phyloP scores from a whole-genome alignment of 768 basidiomycete genomes.

The Suillus bovinus region DNA sequence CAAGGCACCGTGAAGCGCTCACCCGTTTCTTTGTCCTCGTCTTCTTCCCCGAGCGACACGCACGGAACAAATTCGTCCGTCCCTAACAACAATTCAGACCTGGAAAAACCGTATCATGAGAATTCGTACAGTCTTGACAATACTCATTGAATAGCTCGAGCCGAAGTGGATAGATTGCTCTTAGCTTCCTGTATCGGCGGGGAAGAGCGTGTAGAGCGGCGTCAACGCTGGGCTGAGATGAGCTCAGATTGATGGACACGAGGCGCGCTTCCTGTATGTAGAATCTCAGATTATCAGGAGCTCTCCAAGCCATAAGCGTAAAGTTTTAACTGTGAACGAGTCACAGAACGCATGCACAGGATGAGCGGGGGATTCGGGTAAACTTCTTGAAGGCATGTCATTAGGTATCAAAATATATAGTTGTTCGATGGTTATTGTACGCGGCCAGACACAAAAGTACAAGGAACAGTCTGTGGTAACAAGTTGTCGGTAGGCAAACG shows the following conservation, averaged over 20 bases:
- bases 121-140: background rate
- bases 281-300: slow-evolving; percentile 43
- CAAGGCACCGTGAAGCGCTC: slow-evolving; percentile 47
- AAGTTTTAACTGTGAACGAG: slow-evolving; percentile 1
- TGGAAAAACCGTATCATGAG: background rate
- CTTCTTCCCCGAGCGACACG: slow-evolving; percentile 34
- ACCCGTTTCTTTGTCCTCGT: slow-evolving; percentile 40
- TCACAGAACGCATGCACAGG: background rate
- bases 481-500: background rate
- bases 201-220: slow-evolving; percentile 38
- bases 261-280: slow-evolving; percentile 50
- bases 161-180: slow-evolving; percentile 42
- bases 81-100: slow-evolving; percentile 34
- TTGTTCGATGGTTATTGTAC: background rate
- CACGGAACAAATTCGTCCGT: slow-evolving; percentile 38
- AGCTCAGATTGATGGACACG: slow-evolving; percentile 40
- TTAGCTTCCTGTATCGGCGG: slow-evolving; percentile 53
- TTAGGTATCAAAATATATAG: slow-evolving; percentile 1
- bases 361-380: background rate
- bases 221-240: slow-evolving; percentile 36
- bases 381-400: background rate
- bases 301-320: slow-evolving; percentile 30
- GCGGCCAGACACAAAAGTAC: background rate
- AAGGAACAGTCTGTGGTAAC: background rate
- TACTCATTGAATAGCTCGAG: slow-evolving; percentile 28